Evolutionary conservation across 257 asterid species (phyloP).

Genomic region (Forsythia suspensa): DNA sequence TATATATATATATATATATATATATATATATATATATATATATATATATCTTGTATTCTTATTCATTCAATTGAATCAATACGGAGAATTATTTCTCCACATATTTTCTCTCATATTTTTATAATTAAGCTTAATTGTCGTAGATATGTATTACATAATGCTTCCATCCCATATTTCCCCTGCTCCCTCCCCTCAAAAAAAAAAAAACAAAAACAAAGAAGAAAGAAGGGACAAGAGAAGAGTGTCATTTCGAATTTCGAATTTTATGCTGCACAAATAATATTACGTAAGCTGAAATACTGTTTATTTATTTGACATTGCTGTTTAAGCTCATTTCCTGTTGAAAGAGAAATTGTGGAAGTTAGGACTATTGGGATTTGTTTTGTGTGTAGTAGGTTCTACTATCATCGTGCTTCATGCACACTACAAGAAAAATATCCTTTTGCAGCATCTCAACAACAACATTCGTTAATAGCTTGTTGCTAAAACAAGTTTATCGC

Average conservation of each 20-base stretch:
- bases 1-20: too few relatives aligned
- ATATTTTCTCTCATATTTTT: too few relatives aligned
- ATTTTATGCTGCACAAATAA: not conserved
- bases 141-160: slow-evolving; percentile 20
- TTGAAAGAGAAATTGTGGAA: slow-evolving; percentile 67
- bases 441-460: too few relatives aligned
- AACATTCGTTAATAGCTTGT: too few relatives aligned
- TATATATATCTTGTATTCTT: too few relatives aligned
- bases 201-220: too few relatives aligned
- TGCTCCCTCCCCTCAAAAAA: not conserved
- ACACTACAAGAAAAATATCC: not conserved
- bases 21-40: too few relatives aligned
- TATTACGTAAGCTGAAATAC: slow-evolving; percentile 7
- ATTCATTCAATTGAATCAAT: too few relatives aligned
- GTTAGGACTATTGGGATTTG: slow-evolving; percentile 80
- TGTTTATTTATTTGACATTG: slow-evolving; percentile 45
- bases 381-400: slow-evolving; percentile 81
- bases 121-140: slow-evolving; percentile 83
- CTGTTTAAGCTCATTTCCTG: slow-evolving; percentile 79
- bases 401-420: slow-evolving; percentile 85
- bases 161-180: not conserved
- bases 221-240: not conserved
- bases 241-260: not conserved
- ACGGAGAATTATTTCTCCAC: too few relatives aligned
- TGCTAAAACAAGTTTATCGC: too few relatives aligned